Conservation (phyloP, 2,329 filamentous ascomycete species). For the Pseudopithomyces chartarum region DNA sequence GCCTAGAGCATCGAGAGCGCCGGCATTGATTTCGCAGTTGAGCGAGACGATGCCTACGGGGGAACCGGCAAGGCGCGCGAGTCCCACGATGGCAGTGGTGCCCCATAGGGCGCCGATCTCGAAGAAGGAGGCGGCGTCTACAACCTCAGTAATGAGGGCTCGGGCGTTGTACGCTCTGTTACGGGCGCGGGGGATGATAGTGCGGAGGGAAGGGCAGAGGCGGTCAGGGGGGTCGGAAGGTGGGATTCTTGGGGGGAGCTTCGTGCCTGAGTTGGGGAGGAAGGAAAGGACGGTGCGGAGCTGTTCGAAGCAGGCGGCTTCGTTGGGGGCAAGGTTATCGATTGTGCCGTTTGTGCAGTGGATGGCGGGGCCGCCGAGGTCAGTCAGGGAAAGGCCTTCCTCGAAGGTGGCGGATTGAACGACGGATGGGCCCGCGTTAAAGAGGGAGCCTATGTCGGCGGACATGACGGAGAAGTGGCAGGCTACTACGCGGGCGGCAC, state of each 20-base stretch:
- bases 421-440: conserved; percentile 68
- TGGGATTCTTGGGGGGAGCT: conserved; percentile 57
- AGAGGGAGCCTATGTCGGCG: conserved; percentile 63
- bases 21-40: conserved; percentile 64
- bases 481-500: conserved; percentile 64
- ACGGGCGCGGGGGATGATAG: conserved; percentile 62
- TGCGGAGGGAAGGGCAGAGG: conserved; percentile 55
- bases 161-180: conserved; percentile 66
- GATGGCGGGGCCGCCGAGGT: conserved; percentile 64
- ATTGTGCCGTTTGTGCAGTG: conserved; percentile 71
- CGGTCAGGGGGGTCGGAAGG: conserved; percentile 58
- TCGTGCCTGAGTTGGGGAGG: conserved; percentile 62
- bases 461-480: conserved; percentile 72
- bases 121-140: conserved; percentile 64
- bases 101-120: conserved; percentile 69
- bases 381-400: conserved; percentile 63
- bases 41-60: conserved; percentile 65
- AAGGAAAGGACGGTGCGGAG: conserved; percentile 62
- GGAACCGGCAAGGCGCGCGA: conserved; percentile 62
- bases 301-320: conserved; percentile 67
- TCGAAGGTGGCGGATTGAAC: conserved; percentile 68
- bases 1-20: conserved; percentile 64
- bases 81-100: conserved; percentile 63
- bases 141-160: conserved; percentile 61
- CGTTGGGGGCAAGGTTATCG: conserved; percentile 65